phyloP scores from a whole-genome alignment of 1,284 basidiomycete genomes.

The Pyrrhoderma lamaoense region DNA sequence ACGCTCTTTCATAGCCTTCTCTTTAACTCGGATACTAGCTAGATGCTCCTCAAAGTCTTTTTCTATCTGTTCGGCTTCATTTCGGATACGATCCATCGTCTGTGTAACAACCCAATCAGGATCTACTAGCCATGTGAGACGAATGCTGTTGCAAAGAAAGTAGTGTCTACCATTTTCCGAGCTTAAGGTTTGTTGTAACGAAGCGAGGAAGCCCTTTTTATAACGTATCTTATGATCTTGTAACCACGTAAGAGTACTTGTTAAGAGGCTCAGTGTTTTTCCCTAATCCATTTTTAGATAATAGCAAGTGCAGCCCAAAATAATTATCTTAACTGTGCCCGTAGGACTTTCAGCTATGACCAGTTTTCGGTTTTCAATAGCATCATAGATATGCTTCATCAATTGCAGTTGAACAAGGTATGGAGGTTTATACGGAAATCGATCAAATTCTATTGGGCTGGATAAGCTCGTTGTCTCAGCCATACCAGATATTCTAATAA shows the following conservation, averaged over 20 bases:
- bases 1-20: conserved; percentile 46
- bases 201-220: conserved; percentile 49
- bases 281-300: conserved; percentile 41
- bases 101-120: conserved; percentile 81
- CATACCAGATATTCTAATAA: no score
- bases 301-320: background rate
- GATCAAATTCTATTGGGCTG: conserved; percentile 59
- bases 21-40: conserved; percentile 49
- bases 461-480: conserved; percentile 20
- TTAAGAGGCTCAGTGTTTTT: conserved; percentile 81
- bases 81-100: conserved; percentile 54
- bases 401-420: conserved; percentile 86
- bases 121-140: conserved; percentile 31
- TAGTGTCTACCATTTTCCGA: conserved; percentile 31
- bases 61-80: conserved; percentile 62
- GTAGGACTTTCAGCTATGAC: conserved; percentile 85
- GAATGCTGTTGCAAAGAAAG: background rate
- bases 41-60: conserved; percentile 56
- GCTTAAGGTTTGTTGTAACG: conserved; percentile 25
- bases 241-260: conserved; percentile 77
- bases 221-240: conserved; percentile 62
- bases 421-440: conserved; percentile 77
- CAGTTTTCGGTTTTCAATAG: conserved; percentile 70
- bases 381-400: conserved; percentile 81
- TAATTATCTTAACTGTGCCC: conserved; percentile 52